These are phyloP conservation scores for Shiraia sp. DNA, from an alignment of 2,329 filamentous ascomycete genomes.

Conservation along the genomic window DNA sequence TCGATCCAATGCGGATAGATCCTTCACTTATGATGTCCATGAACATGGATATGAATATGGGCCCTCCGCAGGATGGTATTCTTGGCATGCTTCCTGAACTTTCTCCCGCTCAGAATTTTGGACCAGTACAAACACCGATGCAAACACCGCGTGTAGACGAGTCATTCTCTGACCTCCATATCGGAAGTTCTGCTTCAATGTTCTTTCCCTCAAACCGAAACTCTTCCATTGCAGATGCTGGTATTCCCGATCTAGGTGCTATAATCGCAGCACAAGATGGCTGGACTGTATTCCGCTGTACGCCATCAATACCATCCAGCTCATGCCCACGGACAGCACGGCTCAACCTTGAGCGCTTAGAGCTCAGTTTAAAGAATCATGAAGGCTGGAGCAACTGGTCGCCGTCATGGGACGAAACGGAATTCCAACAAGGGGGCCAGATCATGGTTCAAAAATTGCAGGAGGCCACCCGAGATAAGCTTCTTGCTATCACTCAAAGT, in stretches of 20 bases:
- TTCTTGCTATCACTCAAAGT: conserved; percentile 71
- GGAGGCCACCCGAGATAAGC: conserved; percentile 65
- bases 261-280: conserved; percentile 56
- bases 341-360: conserved; percentile 56
- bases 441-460: conserved; percentile 55
- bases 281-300: conserved; percentile 59
- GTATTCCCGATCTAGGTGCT: conserved; percentile 50
- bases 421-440: conserved; percentile 52
- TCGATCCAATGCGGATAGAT: conserved; percentile 50
- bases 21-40: conserved; percentile 51
- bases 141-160: conserved; percentile 54
- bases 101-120: conserved; percentile 41
- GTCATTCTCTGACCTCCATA: conserved; percentile 52
- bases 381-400: conserved; percentile 57
- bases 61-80: conserved; percentile 45
- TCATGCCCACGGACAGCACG: conserved; percentile 56
- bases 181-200: conserved; percentile 48
- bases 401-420: conserved; percentile 54
- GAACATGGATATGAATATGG: conserved; percentile 51
- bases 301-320: conserved; percentile 52
- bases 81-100: conserved; percentile 53
- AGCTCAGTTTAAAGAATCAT: conserved; percentile 56
- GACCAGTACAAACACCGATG: conserved; percentile 50
- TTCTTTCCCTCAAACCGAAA: conserved; percentile 48
- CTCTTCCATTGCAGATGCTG: conserved; percentile 43